phyloP scores from a whole-genome alignment of 164 flowering plant species.

The Piper longum region DNA sequence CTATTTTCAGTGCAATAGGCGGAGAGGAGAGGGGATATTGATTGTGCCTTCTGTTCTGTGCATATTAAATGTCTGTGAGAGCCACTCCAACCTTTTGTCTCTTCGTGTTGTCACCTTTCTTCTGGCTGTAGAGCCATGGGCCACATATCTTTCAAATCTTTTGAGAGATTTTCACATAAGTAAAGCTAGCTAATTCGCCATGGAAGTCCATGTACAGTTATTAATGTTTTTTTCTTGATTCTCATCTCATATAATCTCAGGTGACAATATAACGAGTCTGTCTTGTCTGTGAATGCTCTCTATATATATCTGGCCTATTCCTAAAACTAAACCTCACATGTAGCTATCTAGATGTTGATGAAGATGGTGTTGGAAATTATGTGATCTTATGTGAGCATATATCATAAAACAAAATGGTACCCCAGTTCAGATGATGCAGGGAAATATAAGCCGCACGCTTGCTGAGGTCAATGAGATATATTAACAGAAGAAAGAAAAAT shows the following conservation, averaged over 20 bases:
- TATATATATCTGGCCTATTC: too few relatives aligned
- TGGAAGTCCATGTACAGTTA: neutral
- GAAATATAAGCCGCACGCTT: neutral
- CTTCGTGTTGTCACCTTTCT: neutral
- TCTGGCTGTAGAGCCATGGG: neutral
- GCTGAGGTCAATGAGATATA: neutral
- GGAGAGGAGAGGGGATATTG: neutral
- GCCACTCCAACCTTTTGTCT: neutral
- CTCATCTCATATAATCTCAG: neutral
- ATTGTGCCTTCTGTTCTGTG: conserved; percentile 3
- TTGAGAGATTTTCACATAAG: too few relatives aligned
- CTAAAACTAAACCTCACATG: too few relatives aligned
- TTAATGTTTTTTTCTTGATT: too few relatives aligned
- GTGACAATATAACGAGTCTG: neutral
- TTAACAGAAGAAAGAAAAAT: too few relatives aligned
- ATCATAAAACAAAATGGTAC: too few relatives aligned
- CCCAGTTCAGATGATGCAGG: neutral
- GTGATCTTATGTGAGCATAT: too few relatives aligned
- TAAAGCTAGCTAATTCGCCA: neutral
- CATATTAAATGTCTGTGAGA: neutral
- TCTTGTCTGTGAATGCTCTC: neutral
- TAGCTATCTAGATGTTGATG: too few relatives aligned
- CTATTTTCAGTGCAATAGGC: neutral
- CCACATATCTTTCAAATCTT: neutral
- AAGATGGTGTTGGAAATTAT: too few relatives aligned